Percentiles rank a stretch among this genome's conserved stretches.
Evolutionary conservation across 371 early-diverging fungal genomes (phyloP).

Genomic region (Thermomucor indicae-seudaticae): DNA sequence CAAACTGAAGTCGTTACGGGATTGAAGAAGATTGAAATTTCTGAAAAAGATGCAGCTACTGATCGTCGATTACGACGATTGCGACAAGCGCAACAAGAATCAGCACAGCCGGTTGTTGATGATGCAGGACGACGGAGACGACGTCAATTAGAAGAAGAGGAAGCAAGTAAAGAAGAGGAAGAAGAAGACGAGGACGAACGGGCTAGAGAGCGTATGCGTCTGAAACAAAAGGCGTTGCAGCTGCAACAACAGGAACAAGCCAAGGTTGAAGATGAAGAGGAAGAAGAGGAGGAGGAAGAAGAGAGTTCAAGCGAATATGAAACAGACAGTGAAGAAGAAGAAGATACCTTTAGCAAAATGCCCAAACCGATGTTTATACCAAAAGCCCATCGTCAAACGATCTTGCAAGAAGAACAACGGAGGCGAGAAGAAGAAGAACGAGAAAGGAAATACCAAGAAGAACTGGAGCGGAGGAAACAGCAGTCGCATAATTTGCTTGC

Average conservation of each 20-base stretch:
- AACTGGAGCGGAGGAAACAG: constrained; percentile 61
- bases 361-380: constrained; percentile 85
- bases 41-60: constrained; percentile 34
- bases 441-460: constrained; percentile 42
- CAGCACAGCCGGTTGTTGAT: constrained; percentile 5
- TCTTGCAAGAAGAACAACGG: constrained; percentile 58
- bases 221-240: constrained; percentile 37
- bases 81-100: constrained; percentile 30
- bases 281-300: constrained; percentile 33
- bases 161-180: constrained; percentile 17
- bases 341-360: constrained; percentile 35
- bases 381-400: constrained; percentile 67
- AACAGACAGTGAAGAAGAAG: constrained; percentile 55
- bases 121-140: constrained; percentile 37
- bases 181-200: constrained; percentile 35
- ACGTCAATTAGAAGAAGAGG: constrained; percentile 21
- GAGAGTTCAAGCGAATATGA: constrained; percentile 62
- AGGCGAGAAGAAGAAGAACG: constrained; percentile 61
- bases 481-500: constrained; percentile 77
- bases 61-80: constrained; percentile 45
- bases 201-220: constrained; percentile 36
- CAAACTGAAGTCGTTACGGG: constrained; percentile 47
- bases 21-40: constrained; percentile 33
- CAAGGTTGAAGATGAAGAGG: constrained; percentile 16
- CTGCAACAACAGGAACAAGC: constrained; percentile 22